These are phyloP conservation scores for Centaurea solstitialis DNA, from an alignment of 129 eudicot genomes.

Conservation along the genomic window DNA sequence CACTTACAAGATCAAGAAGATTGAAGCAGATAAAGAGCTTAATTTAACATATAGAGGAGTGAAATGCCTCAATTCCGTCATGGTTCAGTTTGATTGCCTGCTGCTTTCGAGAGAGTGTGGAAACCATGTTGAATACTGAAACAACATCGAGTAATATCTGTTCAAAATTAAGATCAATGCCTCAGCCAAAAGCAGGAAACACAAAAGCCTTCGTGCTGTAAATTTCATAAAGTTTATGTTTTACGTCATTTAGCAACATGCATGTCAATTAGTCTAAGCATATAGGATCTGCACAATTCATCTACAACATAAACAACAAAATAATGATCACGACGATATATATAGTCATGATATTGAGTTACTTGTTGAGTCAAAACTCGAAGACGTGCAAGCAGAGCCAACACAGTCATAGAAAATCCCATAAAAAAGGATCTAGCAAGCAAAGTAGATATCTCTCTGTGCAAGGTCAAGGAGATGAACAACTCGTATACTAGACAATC, in stretches of 20 bases:
- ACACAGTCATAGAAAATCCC: conserved; percentile 63
- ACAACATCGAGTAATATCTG: conserved; percentile 84
- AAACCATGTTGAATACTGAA: conserved; percentile 56
- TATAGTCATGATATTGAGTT: conserved; percentile 18
- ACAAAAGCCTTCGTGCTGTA: background rate
- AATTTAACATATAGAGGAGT: background rate
- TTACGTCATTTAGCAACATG: background rate
- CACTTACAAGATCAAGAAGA: background rate
- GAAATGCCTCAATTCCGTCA: conserved; percentile 73
- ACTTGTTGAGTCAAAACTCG: conserved; percentile 92
- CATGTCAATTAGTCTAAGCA: background rate
- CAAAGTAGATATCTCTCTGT: conserved; percentile 76
- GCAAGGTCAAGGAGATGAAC: conserved; percentile 47
- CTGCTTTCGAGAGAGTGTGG: conserved; percentile 59
- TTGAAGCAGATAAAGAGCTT: background rate
- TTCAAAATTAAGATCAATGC: conserved; percentile 2
- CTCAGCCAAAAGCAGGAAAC: background rate
- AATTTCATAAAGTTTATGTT: background rate
- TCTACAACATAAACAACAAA: background rate
- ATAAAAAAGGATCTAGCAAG: conserved; percentile 87
- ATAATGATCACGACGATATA: background rate
- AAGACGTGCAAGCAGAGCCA: conserved; percentile 83
- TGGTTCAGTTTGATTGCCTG: conserved; percentile 63
- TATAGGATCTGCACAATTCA: background rate
- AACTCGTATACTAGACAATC: background rate